A percentile compares a stretch with the other conserved stretches of the same genome.
phyloP scores from a whole-genome alignment of 345 rosid genomes.

The Nasturtium officinale region DNA sequence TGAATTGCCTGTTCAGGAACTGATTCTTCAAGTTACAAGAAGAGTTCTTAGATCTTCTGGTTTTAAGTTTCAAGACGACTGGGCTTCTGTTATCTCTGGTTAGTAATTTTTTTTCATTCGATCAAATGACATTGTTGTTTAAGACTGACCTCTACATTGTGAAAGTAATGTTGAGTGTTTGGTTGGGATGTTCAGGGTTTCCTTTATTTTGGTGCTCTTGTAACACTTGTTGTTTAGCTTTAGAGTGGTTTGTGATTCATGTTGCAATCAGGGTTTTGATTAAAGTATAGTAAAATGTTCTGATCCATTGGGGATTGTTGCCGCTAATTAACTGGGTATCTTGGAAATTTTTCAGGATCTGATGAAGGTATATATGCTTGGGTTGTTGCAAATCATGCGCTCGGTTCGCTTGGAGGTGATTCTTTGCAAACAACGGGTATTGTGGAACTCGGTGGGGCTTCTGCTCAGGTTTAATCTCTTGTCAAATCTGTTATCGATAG shows the following conservation, averaged over 20 bases:
- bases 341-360: no score
- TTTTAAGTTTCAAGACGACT: conserved; percentile 65
- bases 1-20: conserved; percentile 51
- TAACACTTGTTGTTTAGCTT: neutral
- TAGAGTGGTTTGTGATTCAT: conserved; percentile 12
- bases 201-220: neutral
- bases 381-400: conserved; percentile 86
- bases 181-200: neutral
- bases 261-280: neutral
- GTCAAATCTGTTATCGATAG: no score
- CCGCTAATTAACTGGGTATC: neutral
- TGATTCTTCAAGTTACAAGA: conserved; percentile 61
- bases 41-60: conserved; percentile 62
- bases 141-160: neutral
- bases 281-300: conserved; percentile 1
- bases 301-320: neutral
- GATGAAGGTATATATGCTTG: conserved; percentile 39
- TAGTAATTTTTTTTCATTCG: conserved; percentile 6
- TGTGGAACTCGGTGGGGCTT: conserved; percentile 97
- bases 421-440: conserved; percentile 80
- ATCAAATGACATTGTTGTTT: neutral
- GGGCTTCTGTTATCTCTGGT: conserved; percentile 91
- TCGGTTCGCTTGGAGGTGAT: conserved; percentile 78
- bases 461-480: conserved; percentile 69
- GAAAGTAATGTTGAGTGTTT: neutral